A percentile compares a stretch with the other conserved stretches of the same genome.
Conservation (phyloP, 768 basidiomycete species). For the Candolleomyces efflorescens region DNA sequence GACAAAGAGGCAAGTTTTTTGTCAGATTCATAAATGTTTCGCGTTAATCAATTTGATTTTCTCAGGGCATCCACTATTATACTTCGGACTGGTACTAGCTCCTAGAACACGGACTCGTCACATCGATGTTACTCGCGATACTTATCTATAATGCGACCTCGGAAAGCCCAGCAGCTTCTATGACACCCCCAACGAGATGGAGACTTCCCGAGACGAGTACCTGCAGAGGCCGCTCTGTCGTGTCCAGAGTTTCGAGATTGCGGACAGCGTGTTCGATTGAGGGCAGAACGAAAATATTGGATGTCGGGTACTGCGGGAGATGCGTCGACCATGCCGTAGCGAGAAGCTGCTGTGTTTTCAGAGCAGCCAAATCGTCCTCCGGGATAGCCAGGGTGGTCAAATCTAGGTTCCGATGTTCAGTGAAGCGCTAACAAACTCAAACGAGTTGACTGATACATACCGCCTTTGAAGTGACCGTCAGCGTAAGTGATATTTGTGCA, state of each 20-base stretch:
- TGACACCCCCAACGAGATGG: slow-evolving; percentile 89
- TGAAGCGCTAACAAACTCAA: background rate
- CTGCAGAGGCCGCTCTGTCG: slow-evolving; percentile 29
- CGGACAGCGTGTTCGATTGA: slow-evolving; percentile 89
- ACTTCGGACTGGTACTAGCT: background rate
- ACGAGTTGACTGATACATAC: slow-evolving; percentile 36
- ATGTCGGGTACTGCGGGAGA: slow-evolving; percentile 54
- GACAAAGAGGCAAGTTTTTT: slow-evolving; percentile 46
- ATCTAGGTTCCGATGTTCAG: slow-evolving; percentile 45
- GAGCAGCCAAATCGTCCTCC: slow-evolving; percentile 53
- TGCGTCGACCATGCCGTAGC: slow-evolving; percentile 68
- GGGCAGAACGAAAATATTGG: slow-evolving; percentile 71
- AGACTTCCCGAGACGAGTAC: slow-evolving; percentile 92
- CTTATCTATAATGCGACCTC: slow-evolving; percentile 48
- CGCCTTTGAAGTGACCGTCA: slow-evolving; percentile 87
- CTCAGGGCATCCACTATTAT: background rate
- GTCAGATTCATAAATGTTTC: slow-evolving; percentile 37
- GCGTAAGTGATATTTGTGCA: slow-evolving; percentile 95
- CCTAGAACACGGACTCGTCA: no score
- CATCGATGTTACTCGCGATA: background rate
- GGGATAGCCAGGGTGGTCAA: slow-evolving; percentile 67
- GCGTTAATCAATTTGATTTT: slow-evolving; percentile 20
- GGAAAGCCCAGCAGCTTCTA: slow-evolving; percentile 86
- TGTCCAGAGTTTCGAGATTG: slow-evolving; percentile 45
- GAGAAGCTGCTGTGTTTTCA: slow-evolving; percentile 76